Evolutionary conservation across 2,329 filamentous ascomycete genomes (phyloP), one percentile per base, ranked within the genome.

Genomic region (Nigrospora oryzae): DNA sequence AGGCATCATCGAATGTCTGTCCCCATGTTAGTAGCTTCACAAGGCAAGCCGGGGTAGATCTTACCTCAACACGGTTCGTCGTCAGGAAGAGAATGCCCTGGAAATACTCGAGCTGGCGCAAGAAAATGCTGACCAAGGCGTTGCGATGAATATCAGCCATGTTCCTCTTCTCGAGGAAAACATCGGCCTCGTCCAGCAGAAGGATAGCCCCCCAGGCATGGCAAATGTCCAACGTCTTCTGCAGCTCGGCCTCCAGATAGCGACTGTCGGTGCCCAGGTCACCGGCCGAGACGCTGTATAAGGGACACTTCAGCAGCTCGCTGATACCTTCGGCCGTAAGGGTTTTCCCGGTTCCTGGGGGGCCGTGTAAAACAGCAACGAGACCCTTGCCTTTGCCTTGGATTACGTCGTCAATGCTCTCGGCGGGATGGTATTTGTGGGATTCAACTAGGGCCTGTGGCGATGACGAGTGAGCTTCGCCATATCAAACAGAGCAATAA

Each of bases 31-130:
- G 45, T 19, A 15, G 28, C 36, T 28, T 33, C 37, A 17, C 37
- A 46, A 12, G 30, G 23, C 2, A 15, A 10, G 17, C 3, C 15
- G 2, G 16, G 13, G 13, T 39, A 17, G 10, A n/a, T 23, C 23
- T 33, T 58, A 73, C 73, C 67, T 85, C 79, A 1, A 94, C 87
- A 2, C 89, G 80, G 60, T 95, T 95, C 3, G 89, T 95, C 0
- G 89, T 95, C 23, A 95, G 65, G 68, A 95, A 94, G 5, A 95
- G 63, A 43, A 95, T 94, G 3, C 89, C 89, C 58, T 94, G 86
- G 66, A 94, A 95, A 62, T 95, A 95, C 63, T 96, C 90, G 0
- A 95, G 72, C 46, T 91, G 74, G 0, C 89, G 81, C 3, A 95
- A 69, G 70, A 95, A 95, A 56, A 95, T 88, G 60, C 83, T 87